Evolutionary conservation across 2,329 filamentous ascomycete genomes (phyloP).

Genomic region (Xylaria sp.): DNA sequence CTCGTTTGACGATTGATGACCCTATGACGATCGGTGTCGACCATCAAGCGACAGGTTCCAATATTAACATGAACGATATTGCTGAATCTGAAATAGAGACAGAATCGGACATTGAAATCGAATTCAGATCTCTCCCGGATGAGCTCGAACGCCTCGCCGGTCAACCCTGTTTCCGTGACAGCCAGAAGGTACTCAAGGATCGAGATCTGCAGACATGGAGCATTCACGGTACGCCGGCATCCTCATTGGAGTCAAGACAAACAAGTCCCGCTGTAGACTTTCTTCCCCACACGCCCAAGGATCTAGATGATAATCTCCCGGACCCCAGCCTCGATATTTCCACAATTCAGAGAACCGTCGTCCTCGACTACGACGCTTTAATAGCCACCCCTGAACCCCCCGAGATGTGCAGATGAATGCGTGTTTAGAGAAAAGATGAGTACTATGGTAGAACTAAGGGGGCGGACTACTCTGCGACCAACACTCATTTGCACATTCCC

Average conservation of each 20-base stretch:
- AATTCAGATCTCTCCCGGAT: background rate
- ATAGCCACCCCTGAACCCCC: conserved; percentile 22
- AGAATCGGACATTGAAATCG: background rate
- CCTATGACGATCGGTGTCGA: background rate
- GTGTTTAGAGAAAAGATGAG: too few relatives aligned
- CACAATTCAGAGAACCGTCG: background rate
- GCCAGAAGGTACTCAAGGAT: background rate
- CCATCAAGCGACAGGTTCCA: background rate
- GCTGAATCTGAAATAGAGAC: background rate
- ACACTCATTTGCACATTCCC: background rate
- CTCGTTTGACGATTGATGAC: background rate
- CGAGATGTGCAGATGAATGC: conserved; percentile 15
- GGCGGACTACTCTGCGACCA: too few relatives aligned
- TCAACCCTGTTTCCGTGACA: background rate
- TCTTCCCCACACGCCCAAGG: background rate
- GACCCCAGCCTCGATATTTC: background rate
- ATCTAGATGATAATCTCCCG: background rate
- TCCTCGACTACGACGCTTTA: background rate
- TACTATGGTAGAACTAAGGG: background rate
- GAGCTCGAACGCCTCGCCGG: background rate
- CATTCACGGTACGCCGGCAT: background rate
- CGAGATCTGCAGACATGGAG: background rate
- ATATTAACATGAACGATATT: background rate
- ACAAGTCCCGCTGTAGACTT: background rate
- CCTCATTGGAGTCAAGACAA: background rate